These are phyloP conservation scores for Citrus hindsii DNA, from an alignment of 345 rosid species.

Conservation along the genomic window DNA sequence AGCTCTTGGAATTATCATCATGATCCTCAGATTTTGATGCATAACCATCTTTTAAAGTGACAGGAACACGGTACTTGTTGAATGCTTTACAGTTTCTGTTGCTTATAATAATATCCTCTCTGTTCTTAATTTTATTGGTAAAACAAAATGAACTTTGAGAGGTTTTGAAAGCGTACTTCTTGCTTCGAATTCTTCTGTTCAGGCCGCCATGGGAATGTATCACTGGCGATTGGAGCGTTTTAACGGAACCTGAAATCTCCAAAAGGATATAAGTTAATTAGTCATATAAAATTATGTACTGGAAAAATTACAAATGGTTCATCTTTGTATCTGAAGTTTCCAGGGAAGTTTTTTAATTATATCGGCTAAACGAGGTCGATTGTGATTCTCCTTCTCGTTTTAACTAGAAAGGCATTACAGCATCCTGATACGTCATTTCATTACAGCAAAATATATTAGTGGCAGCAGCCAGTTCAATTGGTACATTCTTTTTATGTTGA, in stretches of 20 bases:
- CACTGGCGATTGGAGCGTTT: background rate
- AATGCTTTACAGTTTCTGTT: background rate
- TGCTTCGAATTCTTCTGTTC: background rate
- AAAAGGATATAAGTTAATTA: background rate
- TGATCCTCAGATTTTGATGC: background rate
- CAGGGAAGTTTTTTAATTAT: too few species aligned
- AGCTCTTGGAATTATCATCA: background rate
- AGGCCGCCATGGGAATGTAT: background rate
- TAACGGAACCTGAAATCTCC: background rate
- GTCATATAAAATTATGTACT: too few species aligned
- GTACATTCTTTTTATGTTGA: too few species aligned
- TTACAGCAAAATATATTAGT: too few species aligned
- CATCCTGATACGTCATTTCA: too few species aligned
- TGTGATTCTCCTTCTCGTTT: too few species aligned
- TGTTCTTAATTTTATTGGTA: background rate
- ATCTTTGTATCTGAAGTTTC: too few species aligned
- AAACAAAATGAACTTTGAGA: background rate
- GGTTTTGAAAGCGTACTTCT: background rate
- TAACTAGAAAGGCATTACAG: too few species aligned
- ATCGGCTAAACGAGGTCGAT: too few species aligned
- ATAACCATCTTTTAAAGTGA: background rate
- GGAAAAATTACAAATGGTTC: too few species aligned
- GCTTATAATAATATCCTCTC: background rate
- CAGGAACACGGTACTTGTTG: background rate
- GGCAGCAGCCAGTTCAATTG: too few species aligned